Evolutionary conservation across 768 basidiomycete genomes (phyloP), one percentile per base, ranked within the genome.

Genomic region (Leccinum disarticulatum): DNA sequence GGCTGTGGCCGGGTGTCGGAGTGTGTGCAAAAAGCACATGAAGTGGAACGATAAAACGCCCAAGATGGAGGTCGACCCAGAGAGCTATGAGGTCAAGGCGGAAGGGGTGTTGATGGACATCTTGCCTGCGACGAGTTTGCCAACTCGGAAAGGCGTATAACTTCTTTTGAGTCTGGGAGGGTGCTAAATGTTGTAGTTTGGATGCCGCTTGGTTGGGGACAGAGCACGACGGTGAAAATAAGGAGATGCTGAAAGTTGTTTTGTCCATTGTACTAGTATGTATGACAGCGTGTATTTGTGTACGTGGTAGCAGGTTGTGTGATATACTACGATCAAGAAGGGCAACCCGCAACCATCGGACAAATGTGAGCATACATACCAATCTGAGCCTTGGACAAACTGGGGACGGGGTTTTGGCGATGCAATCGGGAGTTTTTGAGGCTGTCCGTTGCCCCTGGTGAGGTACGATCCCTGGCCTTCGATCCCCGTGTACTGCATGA

Each of bases 1-100:
- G 63, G 83, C 92, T 0, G 96, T 99, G 49, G 78, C 77, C 54
- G 81, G 81, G 25, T 98, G 96, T 64, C 79, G 95, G 27, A 75
- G 70, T 4, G 78, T 99, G 58, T 82, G 73, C 25, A 98, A 99
- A 81, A 83, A 82, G 70, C 86, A 93, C 68, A 95, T 98, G 93
- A 98, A 97, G 76, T 91, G 87, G 87, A 99, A 99, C 73, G 80
- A 85, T 55, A 74, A 80, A 52, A 84, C 86, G 62, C 97, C 97
- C 3, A 80, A 79, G 72, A 93, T 99, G 86, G 78, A 61, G 52
- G 95, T 99, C 36, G 94, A 99, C 70, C 89, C 97, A 2, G 96
- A 98, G 77, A 90, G 78, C 50, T 98, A 95, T 68, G 89, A 89
- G 47, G 97, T 98, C 4, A 30, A 30, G 1, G 93, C 91, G 9